phyloP scores from a whole-genome alignment of 495 filamentous ascomycete genomes.

The Penicillium crystallinum region DNA sequence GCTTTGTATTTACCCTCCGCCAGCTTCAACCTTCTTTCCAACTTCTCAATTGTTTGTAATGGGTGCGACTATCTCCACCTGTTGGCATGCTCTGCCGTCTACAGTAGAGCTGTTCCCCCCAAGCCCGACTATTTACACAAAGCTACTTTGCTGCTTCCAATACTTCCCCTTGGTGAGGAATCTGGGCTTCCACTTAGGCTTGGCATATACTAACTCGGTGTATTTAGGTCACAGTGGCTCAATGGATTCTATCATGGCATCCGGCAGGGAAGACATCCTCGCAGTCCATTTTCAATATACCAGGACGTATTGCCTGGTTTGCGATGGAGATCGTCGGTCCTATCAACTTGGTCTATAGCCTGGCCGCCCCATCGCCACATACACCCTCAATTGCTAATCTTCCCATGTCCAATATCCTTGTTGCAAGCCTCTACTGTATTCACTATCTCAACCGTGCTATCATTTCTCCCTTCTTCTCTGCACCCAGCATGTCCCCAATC shows the following conservation, averaged over 20 bases:
- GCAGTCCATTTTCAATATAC: conserved; percentile 68
- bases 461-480: conserved; percentile 68
- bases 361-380: conserved; percentile 52
- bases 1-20: not conserved
- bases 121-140: conserved; percentile 45
- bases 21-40: not conserved
- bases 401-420: conserved; percentile 28
- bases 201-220: not conserved
- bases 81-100: conserved; percentile 17
- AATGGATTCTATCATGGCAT: conserved; percentile 64
- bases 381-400: conserved; percentile 17
- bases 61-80: conserved; percentile 23
- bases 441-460: conserved; percentile 90
- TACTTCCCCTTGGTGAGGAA: conserved; percentile 43
- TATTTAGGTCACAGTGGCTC: conserved; percentile 48
- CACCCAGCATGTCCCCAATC: conserved; percentile 87
- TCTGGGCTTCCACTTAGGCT: not conserved
- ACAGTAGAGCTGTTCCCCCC: conserved; percentile 44
- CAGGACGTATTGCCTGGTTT: conserved; percentile 82
- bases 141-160: conserved; percentile 45
- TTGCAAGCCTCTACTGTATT: conserved; percentile 42
- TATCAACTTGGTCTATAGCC: conserved; percentile 68
- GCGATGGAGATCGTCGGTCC: conserved; percentile 81
- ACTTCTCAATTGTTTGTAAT: conserved; percentile 12
- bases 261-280: conserved; percentile 81